Conservation (phyloP, 2,329 filamentous ascomycete genomes). For the Fusarium tuaranense region DNA sequence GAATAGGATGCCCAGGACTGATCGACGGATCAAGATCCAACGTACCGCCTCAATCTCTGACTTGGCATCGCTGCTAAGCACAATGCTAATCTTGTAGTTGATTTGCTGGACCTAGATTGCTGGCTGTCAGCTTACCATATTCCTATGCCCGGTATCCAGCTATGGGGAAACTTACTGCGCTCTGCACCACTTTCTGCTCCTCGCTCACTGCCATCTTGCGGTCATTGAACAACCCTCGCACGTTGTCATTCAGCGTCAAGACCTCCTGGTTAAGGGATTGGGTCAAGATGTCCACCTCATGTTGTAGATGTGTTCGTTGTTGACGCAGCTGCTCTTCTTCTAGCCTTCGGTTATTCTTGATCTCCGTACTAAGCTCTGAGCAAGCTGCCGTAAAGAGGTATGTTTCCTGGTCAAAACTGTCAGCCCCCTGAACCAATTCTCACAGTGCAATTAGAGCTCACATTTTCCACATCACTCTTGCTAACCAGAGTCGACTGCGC, state of each 20-base stretch:
- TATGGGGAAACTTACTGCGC: slow-evolving; percentile 66
- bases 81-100: slow-evolving; percentile 95
- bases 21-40: slow-evolving; percentile 81
- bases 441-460: slow-evolving; percentile 31
- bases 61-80: slow-evolving; percentile 88
- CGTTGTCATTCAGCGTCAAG: slow-evolving; percentile 83
- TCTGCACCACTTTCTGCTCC: slow-evolving; percentile 87
- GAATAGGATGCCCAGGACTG: slow-evolving; percentile 73
- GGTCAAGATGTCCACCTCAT: slow-evolving; percentile 92
- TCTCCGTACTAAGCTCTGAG: slow-evolving; percentile 88
- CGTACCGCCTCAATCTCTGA: slow-evolving; percentile 91
- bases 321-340: slow-evolving; percentile 86
- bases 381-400: slow-evolving; percentile 96
- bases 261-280: slow-evolving; percentile 90
- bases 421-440: slow-evolving; percentile 12
- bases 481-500: slow-evolving; percentile 85
- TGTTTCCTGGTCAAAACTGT: slow-evolving; percentile 67
- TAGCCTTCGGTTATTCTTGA: slow-evolving; percentile 80
- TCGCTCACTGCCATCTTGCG: slow-evolving; percentile 91
- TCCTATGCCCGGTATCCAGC: too few relatives aligned
- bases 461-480: slow-evolving; percentile 93
- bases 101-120: slow-evolving; percentile 82
- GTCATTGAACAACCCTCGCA: slow-evolving; percentile 97
- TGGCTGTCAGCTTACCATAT: slow-evolving; percentile 20
- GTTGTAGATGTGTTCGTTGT: slow-evolving; percentile 87